Evolutionary conservation across 2,329 filamentous ascomycete genomes (phyloP).

Genomic region (Rutstroemia sydowiana): DNA sequence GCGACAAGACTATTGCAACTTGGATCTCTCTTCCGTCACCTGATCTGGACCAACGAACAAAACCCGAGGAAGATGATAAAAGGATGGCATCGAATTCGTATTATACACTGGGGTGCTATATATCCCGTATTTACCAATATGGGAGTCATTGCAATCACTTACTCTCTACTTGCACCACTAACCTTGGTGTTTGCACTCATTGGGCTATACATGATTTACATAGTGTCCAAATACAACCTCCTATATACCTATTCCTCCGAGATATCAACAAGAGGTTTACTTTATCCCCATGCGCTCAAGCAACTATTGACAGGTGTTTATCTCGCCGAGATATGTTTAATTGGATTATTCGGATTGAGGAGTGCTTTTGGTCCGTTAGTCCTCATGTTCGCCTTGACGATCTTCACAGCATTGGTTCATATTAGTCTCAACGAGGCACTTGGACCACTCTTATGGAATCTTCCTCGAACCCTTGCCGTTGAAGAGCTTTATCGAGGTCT

Average conservation of each 20-base stretch:
- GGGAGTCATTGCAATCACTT: constrained; percentile 74
- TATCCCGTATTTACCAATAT: constrained; percentile 78
- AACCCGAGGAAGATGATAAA: constrained; percentile 76
- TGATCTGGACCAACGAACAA: constrained; percentile 65
- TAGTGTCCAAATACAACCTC: constrained; percentile 85
- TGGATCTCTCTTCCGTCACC: constrained; percentile 64
- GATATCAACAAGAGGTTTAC: constrained; percentile 81
- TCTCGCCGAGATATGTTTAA: constrained; percentile 71
- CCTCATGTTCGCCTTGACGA: constrained; percentile 67
- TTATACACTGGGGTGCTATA: constrained; percentile 76
- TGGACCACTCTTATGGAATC: constrained; percentile 65
- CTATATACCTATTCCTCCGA: constrained; percentile 76
- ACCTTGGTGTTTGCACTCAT: constrained; percentile 75
- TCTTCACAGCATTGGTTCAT: constrained; percentile 73
- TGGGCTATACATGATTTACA: constrained; percentile 73
- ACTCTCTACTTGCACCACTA: constrained; percentile 79
- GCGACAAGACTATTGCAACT: constrained; percentile 68
- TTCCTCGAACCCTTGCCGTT: constrained; percentile 54
- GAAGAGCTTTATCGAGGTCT: constrained; percentile 26
- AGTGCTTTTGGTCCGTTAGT: constrained; percentile 60
- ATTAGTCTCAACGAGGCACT: constrained; percentile 66
- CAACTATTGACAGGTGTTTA: constrained; percentile 82
- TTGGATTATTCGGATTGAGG: constrained; percentile 74
- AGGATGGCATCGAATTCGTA: constrained; percentile 66
- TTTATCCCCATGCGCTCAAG: constrained; percentile 81